phyloP scores from a whole-genome alignment of 495 filamentous ascomycete species.

The Daldinia loculata region DNA sequence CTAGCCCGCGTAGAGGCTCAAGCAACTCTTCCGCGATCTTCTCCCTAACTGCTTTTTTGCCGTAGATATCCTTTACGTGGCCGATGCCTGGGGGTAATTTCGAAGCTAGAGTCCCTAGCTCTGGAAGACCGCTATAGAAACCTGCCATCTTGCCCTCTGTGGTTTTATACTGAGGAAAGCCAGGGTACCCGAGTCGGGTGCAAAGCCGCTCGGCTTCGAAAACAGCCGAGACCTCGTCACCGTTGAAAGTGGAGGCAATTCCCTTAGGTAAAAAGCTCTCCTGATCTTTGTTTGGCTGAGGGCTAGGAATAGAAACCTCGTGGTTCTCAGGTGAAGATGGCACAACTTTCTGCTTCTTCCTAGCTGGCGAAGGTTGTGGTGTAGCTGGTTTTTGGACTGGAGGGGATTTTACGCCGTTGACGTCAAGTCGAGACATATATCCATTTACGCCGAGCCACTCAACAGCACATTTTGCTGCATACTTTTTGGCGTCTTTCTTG shows the following conservation, averaged over 20 bases:
- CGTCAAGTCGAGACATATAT: constrained; percentile 32
- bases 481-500: constrained; percentile 57
- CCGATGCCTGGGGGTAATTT: constrained; percentile 38
- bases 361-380: constrained; percentile 18
- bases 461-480: constrained; percentile 55
- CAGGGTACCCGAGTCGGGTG: constrained; percentile 1
- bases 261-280: constrained; percentile 12
- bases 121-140: constrained; percentile 26
- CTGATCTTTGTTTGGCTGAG: constrained; percentile 28
- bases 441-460: constrained; percentile 48
- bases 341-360: constrained; percentile 21
- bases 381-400: not conserved
- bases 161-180: not conserved
- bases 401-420: constrained; percentile 16
- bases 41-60: constrained; percentile 42
- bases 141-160: not conserved
- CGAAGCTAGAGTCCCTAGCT: constrained; percentile 18
- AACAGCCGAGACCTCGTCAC: constrained; percentile 25
- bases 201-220: constrained; percentile 18
- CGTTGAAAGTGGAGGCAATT: constrained; percentile 31
- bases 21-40: constrained; percentile 47
- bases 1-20: constrained; percentile 30
- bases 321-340: constrained; percentile 22
- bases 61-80: constrained; percentile 36
- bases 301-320: constrained; percentile 13